Conservation (phyloP, 1,139 yeast species). For the Maudiozyma humilis region DNA sequence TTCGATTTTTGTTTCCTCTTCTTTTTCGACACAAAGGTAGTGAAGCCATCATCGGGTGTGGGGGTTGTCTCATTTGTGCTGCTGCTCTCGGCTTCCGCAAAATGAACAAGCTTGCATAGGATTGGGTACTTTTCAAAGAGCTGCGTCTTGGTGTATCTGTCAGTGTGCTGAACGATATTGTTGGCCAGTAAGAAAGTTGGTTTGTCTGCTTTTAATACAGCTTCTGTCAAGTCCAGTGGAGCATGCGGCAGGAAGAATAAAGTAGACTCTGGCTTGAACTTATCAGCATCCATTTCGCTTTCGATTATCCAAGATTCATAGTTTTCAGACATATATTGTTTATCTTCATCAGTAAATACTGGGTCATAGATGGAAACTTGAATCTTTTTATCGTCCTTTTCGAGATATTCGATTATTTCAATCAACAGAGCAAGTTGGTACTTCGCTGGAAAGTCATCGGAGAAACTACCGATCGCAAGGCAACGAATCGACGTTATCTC, state of each 20-base stretch:
- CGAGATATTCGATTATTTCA: constrained; percentile 30
- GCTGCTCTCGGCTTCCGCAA: constrained; percentile 10
- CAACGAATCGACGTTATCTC: constrained; percentile 42
- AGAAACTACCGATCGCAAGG: constrained; percentile 65
- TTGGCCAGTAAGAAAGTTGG: constrained; percentile 43
- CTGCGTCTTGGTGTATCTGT: constrained; percentile 38
- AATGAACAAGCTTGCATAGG: constrained; percentile 37
- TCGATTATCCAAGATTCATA: constrained; percentile 25
- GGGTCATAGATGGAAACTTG: constrained; percentile 56
- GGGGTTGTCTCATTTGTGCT: background rate
- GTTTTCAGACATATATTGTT: constrained; percentile 26
- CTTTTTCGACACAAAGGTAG: constrained; percentile 20
- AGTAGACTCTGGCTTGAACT: constrained; percentile 16
- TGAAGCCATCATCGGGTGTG: constrained; percentile 23
- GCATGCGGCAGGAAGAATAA: constrained; percentile 70
- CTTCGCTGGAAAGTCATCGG: constrained; percentile 47
- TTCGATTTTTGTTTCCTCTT: constrained; percentile 30
- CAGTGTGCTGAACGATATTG: constrained; percentile 45
- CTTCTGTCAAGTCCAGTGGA: constrained; percentile 50
- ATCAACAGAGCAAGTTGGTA: constrained; percentile 55
- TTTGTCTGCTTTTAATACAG: constrained; percentile 31
- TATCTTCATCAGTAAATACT: constrained; percentile 43
- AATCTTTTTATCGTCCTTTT: constrained; percentile 19
- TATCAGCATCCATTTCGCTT: constrained; percentile 14
- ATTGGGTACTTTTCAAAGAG: constrained; percentile 37